These are phyloP conservation scores for Amanita polypyramis DNA, from an alignment of 768 basidiomycete genomes.

Conservation along the genomic window DNA sequence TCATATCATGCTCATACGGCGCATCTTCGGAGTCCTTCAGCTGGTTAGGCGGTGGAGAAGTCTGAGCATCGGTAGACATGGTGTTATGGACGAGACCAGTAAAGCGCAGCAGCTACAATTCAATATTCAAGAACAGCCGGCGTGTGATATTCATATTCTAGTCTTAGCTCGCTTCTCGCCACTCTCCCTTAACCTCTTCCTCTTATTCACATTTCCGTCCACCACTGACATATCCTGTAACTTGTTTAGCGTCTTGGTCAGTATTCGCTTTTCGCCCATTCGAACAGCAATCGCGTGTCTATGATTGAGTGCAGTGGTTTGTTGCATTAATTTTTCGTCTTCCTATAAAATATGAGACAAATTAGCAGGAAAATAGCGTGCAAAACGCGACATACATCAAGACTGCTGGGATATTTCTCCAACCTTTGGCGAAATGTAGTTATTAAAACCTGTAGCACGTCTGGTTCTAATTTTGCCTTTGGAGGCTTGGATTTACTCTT, in stretches of 20 bases:
- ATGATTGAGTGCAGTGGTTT: conserved; percentile 31
- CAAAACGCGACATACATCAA: conserved; percentile 37
- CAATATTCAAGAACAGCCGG: not conserved
- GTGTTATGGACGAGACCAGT: not conserved
- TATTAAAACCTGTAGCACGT: conserved; percentile 34
- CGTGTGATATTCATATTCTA: conserved; percentile 1
- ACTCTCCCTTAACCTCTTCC: conserved; percentile 8
- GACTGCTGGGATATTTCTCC: conserved; percentile 42
- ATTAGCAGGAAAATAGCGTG: conserved; percentile 2
- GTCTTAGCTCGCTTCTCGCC: not conserved
- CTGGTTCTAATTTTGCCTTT: conserved; percentile 49
- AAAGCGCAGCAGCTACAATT: not conserved
- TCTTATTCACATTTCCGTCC: not conserved
- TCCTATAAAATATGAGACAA: conserved; percentile 18
- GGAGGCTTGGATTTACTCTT: conserved; percentile 61
- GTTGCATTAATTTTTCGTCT: conserved; percentile 40
- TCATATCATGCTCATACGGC: not conserved
- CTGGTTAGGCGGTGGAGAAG: not conserved
- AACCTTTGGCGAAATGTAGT: conserved; percentile 41
- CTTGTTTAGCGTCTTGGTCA: conserved; percentile 23
- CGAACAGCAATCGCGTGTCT: conserved; percentile 63
- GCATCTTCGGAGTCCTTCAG: not conserved
- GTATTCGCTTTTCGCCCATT: conserved; percentile 69
- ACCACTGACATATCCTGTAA: conserved; percentile 9
- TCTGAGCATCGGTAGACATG: conserved; percentile 1